Percentiles rank a stretch among this genome's conserved stretches.
Evolutionary conservation across 1,139 yeast species (phyloP).

Genomic region (Blastobotrys aristatus): DNA sequence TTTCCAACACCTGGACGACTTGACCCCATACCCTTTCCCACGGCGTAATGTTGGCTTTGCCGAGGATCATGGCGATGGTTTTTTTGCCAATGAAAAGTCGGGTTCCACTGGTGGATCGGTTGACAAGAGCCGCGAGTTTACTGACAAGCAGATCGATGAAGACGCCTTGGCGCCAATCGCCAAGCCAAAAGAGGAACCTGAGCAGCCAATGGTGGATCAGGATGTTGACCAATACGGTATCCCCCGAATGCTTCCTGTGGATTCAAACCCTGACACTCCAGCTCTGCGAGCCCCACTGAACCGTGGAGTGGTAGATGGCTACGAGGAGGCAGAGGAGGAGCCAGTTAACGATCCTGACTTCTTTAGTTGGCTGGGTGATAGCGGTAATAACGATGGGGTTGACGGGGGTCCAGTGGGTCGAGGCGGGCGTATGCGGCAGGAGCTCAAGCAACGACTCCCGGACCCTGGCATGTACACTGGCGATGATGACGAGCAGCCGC

Average conservation of each 20-base stretch:
- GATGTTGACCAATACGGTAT: neutral
- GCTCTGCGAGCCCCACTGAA: neutral
- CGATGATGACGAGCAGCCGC: too few relatives aligned
- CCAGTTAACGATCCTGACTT: too few relatives aligned
- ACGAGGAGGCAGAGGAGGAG: neutral
- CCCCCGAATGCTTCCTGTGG: neutral
- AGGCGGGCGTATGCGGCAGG: neutral
- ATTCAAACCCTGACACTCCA: neutral
- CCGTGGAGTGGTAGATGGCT: neutral
- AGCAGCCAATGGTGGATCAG: neutral
- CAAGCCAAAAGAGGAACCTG: neutral
- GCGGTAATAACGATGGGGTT: neutral
- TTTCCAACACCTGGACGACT: constrained; percentile 25
- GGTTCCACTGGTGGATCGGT: neutral
- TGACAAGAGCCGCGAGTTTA: neutral
- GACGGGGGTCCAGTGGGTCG: neutral
- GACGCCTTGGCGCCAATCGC: neutral
- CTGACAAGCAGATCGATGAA: neutral
- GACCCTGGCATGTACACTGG: too few relatives aligned
- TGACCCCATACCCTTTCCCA: constrained; percentile 21
- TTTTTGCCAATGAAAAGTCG: neutral
- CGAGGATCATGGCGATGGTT: neutral
- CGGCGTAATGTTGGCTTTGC: neutral
- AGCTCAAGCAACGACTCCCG: neutral
- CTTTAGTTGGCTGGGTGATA: too few relatives aligned